Evolutionary conservation across 1,284 basidiomycete species (phyloP).

Genomic region (Pseudomicrostroma phylloplanum): DNA sequence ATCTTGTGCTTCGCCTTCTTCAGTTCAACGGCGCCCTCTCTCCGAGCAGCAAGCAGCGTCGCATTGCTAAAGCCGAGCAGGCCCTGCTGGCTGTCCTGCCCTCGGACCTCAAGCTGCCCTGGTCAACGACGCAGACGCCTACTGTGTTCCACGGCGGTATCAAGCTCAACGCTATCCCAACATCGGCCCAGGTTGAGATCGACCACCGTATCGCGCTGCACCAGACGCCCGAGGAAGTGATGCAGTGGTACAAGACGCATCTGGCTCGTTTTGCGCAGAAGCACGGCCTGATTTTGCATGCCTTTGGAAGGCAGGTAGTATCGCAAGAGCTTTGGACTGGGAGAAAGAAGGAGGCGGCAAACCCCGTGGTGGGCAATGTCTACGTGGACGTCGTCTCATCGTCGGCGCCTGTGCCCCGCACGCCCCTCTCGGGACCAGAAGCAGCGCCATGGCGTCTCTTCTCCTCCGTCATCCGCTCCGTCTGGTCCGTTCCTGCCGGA

Average conservation of each 20-base stretch:
- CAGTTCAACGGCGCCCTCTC: neutral
- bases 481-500: neutral
- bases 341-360: constrained; percentile 11
- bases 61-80: constrained; percentile 5
- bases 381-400: constrained; percentile 51
- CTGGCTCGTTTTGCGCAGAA: constrained; percentile 54
- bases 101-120: constrained; percentile 49
- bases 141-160: constrained; percentile 65
- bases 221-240: constrained; percentile 56
- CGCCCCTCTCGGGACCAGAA: constrained; percentile 52
- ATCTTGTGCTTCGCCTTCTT: neutral
- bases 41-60: constrained; percentile 21
- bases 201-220: constrained; percentile 61
- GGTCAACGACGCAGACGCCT: constrained; percentile 65
- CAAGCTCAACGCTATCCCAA: constrained; percentile 63
- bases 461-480: constrained; percentile 4
- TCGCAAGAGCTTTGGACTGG: neutral
- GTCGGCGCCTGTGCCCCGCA: constrained; percentile 60
- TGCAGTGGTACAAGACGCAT: constrained; percentile 54
- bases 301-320: constrained; percentile 47
- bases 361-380: constrained; percentile 13
- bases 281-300: constrained; percentile 58
- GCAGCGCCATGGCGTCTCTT: constrained; percentile 18
- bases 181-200: constrained; percentile 57
- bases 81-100: constrained; percentile 2